A percentile compares a stretch with the other conserved stretches of the same genome.
These are phyloP conservation scores for Picochlorum sp. DNA, from an alignment of 139 green algal genomes.

Conservation along the genomic window DNA sequence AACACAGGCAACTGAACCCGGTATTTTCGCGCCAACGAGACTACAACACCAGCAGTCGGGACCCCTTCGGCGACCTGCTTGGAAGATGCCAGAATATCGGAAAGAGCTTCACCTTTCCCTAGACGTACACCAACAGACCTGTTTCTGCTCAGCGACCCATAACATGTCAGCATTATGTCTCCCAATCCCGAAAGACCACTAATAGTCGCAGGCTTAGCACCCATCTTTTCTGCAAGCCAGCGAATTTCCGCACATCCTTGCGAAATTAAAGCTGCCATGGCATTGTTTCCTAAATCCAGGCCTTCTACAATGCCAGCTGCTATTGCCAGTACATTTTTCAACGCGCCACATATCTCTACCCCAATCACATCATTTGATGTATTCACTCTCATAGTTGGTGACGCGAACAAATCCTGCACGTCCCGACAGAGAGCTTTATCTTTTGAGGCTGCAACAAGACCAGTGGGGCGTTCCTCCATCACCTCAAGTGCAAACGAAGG, in stretches of 20 bases:
- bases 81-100: conserved; percentile 77
- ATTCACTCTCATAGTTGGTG: conserved; percentile 84
- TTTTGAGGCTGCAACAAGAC: conserved; percentile 75
- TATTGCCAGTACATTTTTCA: conserved; percentile 99
- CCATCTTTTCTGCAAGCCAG: conserved; percentile 91
- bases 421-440: conserved; percentile 36
- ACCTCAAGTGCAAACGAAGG: conserved; percentile 91
- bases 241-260: conserved; percentile 76
- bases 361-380: conserved; percentile 85
- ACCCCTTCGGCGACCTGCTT: conserved; percentile 84
- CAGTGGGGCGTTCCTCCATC: conserved; percentile 66
- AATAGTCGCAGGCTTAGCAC: conserved; percentile 82
- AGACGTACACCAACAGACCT: conserved; percentile 81
- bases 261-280: conserved; percentile 83
- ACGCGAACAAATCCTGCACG: conserved; percentile 81
- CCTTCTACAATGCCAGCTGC: conserved; percentile 95
- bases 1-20: conserved; percentile 88
- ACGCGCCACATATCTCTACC: conserved; percentile 92
- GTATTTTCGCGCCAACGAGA: conserved; percentile 79
- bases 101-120: conserved; percentile 74
- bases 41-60: conserved; percentile 83
- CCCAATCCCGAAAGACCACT: conserved; percentile 82
- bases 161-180: conserved; percentile 99
- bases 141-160: conserved; percentile 89
- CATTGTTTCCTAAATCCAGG: conserved; percentile 91